Evolutionary conservation across 352 stramenopile species (phyloP).

Genomic region (Pythium angustatum): DNA sequence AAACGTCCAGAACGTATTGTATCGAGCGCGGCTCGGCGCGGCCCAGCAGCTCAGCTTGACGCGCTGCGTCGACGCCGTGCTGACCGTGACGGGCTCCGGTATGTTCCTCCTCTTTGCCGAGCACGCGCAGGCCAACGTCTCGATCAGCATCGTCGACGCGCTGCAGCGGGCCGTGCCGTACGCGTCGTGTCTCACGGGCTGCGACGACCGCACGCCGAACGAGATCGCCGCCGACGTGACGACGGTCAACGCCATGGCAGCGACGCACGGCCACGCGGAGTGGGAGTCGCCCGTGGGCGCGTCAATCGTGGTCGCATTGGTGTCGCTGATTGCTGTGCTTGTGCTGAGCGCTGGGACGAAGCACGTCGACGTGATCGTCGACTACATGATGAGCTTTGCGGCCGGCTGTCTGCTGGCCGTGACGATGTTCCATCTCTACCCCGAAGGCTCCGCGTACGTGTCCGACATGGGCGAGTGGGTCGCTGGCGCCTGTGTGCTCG

Average conservation of each 20-base stretch:
- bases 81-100: constrained; percentile 13
- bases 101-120: constrained; percentile 33
- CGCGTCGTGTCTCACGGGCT: constrained; percentile 22
- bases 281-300: constrained; percentile 30
- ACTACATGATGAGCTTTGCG: constrained; percentile 38
- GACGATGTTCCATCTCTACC: constrained; percentile 43
- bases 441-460: constrained; percentile 37
- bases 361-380: constrained; percentile 27
- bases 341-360: constrained; percentile 30
- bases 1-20: neutral
- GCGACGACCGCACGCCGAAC: neutral
- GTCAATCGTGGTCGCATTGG: constrained; percentile 30
- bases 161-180: constrained; percentile 6
- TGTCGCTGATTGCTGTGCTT: constrained; percentile 32
- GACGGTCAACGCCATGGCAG: no score
- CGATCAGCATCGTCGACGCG: constrained; percentile 11
- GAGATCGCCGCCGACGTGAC: no score
- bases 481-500: constrained; percentile 33
- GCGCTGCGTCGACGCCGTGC: constrained; percentile 18
- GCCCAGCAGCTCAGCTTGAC: neutral
- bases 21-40: neutral
- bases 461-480: constrained; percentile 35
- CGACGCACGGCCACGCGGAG: neutral
- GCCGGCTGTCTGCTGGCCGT: constrained; percentile 40
- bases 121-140: constrained; percentile 29